Base-by-base conservation (phyloP, 2,329 filamentous ascomycete genomes). In the Hymenotorrendiella dingleyae region DNA sequence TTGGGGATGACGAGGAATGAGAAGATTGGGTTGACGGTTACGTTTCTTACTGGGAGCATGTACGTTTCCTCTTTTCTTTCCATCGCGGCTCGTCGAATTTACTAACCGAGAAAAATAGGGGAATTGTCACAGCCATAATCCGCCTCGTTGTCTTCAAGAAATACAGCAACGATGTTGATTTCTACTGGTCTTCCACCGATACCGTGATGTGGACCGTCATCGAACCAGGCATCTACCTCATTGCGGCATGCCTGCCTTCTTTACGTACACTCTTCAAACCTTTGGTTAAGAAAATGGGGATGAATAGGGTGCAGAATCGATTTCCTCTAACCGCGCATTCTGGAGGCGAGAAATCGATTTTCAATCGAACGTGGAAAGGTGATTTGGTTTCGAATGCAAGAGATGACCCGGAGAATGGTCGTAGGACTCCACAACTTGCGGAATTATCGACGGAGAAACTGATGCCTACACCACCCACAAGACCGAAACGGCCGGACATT, bases 31-130 rank as follows among this genome's bases (percentile, higher is more conserved):
- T 48, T 73, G 11, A 65, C 63, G 0, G 46, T 70, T 10, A 67
- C 68, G 4, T 73, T 73, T 30, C 47, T 63, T 12, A 61, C 70
- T 3, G 67, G 68, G 5, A 64, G 64, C 45, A 71, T 70, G 65
- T 67, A 54, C 40, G 65, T 57, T 12, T 16, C 9, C 12, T n/a
- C 11, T 12, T 9, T 17, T 22, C 20, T 4, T 6, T 12, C 19
- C 5, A 17, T 20, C 20, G n/a, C n/a, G n/a, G n/a, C n/a, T n/a
- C n/a, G n/a, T 37, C 6, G 1, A 21, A 14, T 19, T n/a, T 19
- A 16, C 22, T 39, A 21, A 22, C 8, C n/a, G 16, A 22, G 16
- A 29, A 19, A 3, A 20, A 11, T 24, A 43, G 41, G 26, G 42
- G 36, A n/a, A 34, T 44, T 3, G 19, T 44, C 20, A 40, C 36